These are phyloP conservation scores for Rhynchosporium graminicola DNA, from an alignment of 2,329 filamentous ascomycete species.

Conservation along the genomic window DNA sequence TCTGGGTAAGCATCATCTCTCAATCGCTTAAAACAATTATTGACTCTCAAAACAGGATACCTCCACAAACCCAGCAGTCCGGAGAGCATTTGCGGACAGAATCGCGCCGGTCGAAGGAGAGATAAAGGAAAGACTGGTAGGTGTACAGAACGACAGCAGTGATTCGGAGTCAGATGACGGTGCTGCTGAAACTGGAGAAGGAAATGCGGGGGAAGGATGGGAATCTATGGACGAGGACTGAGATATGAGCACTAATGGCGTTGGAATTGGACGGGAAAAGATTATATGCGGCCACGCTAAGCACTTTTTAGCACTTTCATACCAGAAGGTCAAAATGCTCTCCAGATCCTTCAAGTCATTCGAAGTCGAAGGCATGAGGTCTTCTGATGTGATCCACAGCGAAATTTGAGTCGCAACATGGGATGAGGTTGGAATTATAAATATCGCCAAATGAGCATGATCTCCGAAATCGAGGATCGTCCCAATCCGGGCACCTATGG, in stretches of 20 bases:
- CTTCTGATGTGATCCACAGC: slow-evolving; percentile 21
- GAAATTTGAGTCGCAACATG: slow-evolving; percentile 11
- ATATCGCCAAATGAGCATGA: slow-evolving; percentile 10
- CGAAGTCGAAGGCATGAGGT: slow-evolving; percentile 16
- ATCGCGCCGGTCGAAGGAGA: slow-evolving; percentile 62
- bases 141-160: slow-evolving; percentile 67
- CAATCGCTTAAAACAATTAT: slow-evolving; percentile 1
- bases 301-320: background rate
- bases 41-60: slow-evolving; percentile 35
- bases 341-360: slow-evolving; percentile 7
- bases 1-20: slow-evolving; percentile 69
- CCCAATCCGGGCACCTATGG: slow-evolving; percentile 22
- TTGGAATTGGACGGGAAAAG: slow-evolving; percentile 19
- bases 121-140: slow-evolving; percentile 75
- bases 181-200: slow-evolving; percentile 51
- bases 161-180: slow-evolving; percentile 56
- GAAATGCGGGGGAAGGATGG: slow-evolving; percentile 43
- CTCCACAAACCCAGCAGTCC: slow-evolving; percentile 84
- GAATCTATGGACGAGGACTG: slow-evolving; percentile 62
- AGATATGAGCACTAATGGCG: slow-evolving; percentile 13
- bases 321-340: slow-evolving; percentile 2
- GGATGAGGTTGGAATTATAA: slow-evolving; percentile 17
- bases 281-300: background rate
- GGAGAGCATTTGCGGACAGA: slow-evolving; percentile 77
- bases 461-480: slow-evolving; percentile 20